Conservation (phyloP, 495 filamentous ascomycete genomes). For the Penicillium cinerascens region DNA sequence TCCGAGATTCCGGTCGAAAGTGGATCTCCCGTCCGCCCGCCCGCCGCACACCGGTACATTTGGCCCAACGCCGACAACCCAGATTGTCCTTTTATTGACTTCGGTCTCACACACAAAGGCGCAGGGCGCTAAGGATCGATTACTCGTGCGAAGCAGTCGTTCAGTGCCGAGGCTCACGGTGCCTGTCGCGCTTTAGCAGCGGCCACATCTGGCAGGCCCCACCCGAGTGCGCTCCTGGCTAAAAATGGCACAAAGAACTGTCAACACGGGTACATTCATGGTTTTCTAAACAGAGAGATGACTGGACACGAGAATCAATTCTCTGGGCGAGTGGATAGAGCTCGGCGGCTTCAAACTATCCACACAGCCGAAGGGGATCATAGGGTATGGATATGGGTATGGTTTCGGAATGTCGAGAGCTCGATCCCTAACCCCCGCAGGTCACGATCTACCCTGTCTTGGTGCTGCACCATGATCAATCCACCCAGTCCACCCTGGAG, state of each 20-base stretch:
- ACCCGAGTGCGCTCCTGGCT: constrained; percentile 12
- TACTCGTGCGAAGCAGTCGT: constrained; percentile 11
- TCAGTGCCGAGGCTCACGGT: constrained; percentile 2
- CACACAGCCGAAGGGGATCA: constrained; percentile 12
- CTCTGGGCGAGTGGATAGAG: constrained; percentile 4
- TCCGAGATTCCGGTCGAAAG: constrained; percentile 14
- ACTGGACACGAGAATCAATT: constrained; percentile 11
- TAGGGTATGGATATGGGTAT: constrained; percentile 15
- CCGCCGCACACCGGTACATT: constrained; percentile 13
- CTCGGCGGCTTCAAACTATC: constrained; percentile 9
- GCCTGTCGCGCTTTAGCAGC: constrained; percentile 5
- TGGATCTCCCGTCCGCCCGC: constrained; percentile 22
- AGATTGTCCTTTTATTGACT: constrained; percentile 9
- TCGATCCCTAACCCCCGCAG: too few species aligned
- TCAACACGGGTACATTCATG: background rate
- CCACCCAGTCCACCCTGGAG: background rate
- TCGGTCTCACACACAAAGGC: constrained; percentile 15
- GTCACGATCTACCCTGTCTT: background rate
- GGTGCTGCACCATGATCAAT: background rate
- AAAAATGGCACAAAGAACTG: background rate
- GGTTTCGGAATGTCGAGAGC: constrained; percentile 7
- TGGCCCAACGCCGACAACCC: constrained; percentile 13
- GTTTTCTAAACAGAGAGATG: background rate
- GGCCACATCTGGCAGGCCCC: constrained; percentile 10
- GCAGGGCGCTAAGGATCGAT: constrained; percentile 14